Base-by-base conservation (phyloP, 2,329 filamentous ascomycete species). In the Botrytis aclada region DNA sequence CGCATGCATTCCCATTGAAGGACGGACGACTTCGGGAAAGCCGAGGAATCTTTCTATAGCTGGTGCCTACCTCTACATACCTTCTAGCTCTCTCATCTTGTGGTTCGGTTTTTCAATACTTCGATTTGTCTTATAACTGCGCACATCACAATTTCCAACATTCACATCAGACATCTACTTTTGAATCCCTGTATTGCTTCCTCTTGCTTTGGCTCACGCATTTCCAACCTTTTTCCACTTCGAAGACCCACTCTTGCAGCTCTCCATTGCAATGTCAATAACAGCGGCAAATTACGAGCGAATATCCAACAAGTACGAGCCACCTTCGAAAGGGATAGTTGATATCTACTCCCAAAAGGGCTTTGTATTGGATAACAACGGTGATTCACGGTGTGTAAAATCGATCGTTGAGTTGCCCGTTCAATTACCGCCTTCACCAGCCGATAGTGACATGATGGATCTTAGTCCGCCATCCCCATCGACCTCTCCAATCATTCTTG, bases 401-500 rank as follows among this genome's bases (percentile, higher is more conserved):
- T 67, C 70, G 41, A 41, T 20, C 22, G 41, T 60, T 58, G 39
- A 72, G 34, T 72, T 79, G 20, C 70, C 47, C n/a, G 34, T 64
- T 39, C 41, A 56, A n/a, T 56, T 79, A n/a, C 78, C 78, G 60
- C 78, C 78, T 18, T 79, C 78, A 22, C 78, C 78, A 37, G 76
- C 74, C 16, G 76, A 78, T 56, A 78, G 77, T 75, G 76, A 76
- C 25, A 76, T 76, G 73, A 75, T 73, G 69, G 74, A 76, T 74
- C 29, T 64, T 62, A 51, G 72, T 70, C 63, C 76, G 71, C 70
- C 72, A 54, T 62, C 73, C 18, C 74, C 75, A 25, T 72, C 73
- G 4, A 72, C 70, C 41, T 72, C 71, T 2, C 70, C 63, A 14
- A 34, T 69, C 10, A 51, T 58, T 14, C 75, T 70, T 51, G 77